Evolutionary conservation across 306 rosid genomes (phyloP).

Genomic region (Citrullus amarus): DNA sequence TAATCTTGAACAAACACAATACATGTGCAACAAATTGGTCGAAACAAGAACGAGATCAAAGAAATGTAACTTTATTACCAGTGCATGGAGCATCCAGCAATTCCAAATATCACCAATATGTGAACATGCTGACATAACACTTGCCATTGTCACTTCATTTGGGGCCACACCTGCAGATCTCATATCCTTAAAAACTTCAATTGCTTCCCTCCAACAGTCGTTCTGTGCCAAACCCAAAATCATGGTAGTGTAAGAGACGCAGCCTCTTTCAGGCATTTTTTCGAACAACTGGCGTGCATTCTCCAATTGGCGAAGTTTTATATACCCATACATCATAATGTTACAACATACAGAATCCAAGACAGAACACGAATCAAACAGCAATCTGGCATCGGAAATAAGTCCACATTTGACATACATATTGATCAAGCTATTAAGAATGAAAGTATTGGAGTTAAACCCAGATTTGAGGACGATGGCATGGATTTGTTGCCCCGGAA

Average conservation of each 20-base stretch:
- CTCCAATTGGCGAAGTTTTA: slow-evolving; percentile 38
- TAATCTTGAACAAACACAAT: slow-evolving; percentile 50
- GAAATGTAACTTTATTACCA: slow-evolving; percentile 39
- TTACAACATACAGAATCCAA: slow-evolving; percentile 68
- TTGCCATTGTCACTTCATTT: slow-evolving; percentile 54
- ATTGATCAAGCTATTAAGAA: slow-evolving; percentile 58
- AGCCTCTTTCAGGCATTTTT: slow-evolving; percentile 46
- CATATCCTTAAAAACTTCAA: slow-evolving; percentile 66
- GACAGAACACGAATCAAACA: slow-evolving; percentile 32
- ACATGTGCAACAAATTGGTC: slow-evolving; percentile 67
- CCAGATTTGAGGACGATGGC: slow-evolving; percentile 51
- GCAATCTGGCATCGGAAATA: slow-evolving; percentile 27
- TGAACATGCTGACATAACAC: slow-evolving; percentile 48
- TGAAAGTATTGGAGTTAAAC: slow-evolving; percentile 38
- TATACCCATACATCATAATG: slow-evolving; percentile 64
- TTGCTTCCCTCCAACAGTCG: slow-evolving; percentile 45
- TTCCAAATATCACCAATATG: slow-evolving; percentile 49
- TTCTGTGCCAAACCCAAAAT: slow-evolving; percentile 63
- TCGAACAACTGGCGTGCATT: slow-evolving; percentile 60
- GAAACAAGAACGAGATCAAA: slow-evolving; percentile 43
- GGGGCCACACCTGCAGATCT: slow-evolving; percentile 42
- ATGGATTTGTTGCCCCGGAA: slow-evolving; percentile 63
- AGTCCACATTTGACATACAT: slow-evolving; percentile 61
- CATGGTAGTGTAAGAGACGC: slow-evolving; percentile 79
- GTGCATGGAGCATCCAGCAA: slow-evolving; percentile 50